phyloP scores from a whole-genome alignment of 2,329 filamentous ascomycete genomes.

The Cladosporium colombiae region DNA sequence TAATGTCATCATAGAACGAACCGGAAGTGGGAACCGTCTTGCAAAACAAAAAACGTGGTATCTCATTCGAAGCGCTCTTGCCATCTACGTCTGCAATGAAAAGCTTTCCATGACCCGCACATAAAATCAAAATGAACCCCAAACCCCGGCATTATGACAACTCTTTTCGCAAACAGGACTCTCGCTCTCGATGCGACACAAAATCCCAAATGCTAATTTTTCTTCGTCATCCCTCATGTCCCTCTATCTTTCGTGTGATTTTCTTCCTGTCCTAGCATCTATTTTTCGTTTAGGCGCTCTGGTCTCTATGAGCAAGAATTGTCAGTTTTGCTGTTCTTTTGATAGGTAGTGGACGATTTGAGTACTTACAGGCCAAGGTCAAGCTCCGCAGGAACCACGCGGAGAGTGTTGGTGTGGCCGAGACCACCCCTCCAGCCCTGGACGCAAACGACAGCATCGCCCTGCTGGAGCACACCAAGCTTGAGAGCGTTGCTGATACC shows the following conservation, averaged over 20 bases:
- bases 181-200: background rate
- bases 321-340: background rate
- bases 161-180: background rate
- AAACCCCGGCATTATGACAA: conserved; percentile 4
- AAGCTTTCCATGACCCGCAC: conserved; percentile 4
- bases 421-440: conserved; percentile 91
- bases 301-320: conserved; percentile 1
- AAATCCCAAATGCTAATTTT: background rate
- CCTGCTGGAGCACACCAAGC: conserved; percentile 72
- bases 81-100: conserved; percentile 9
- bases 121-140: background rate
- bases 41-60: conserved; percentile 6
- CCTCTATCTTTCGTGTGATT: background rate
- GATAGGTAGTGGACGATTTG: background rate
- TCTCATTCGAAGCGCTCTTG: conserved; percentile 7
- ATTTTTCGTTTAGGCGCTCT: conserved; percentile 15
- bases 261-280: background rate
- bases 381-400: conserved; percentile 53
- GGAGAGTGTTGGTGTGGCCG: conserved; percentile 83
- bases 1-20: background rate
- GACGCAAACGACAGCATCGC: conserved; percentile 77
- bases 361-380: conserved; percentile 46
- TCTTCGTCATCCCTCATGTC: background rate
- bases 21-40: background rate
- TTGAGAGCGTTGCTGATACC: conserved; percentile 83